Evolutionary conservation across 305 asterid genomes (phyloP), one percentile per base, ranked within the genome.

Genomic region (Striga hermonthica): DNA sequence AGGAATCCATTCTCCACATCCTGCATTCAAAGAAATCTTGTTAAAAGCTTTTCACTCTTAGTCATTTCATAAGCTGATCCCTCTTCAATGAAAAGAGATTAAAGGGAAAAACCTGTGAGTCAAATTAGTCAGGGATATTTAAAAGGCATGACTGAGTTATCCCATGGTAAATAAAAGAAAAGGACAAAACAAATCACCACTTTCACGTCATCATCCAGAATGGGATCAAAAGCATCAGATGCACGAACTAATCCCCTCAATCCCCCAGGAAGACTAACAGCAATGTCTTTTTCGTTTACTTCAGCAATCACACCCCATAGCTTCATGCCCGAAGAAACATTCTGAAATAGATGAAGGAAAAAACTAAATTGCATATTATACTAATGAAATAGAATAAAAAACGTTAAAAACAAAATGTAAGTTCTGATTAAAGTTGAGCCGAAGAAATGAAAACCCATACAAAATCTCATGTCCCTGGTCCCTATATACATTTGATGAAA

Each of bases 231-330:
- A 64, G 97, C 95, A 66, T 93, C 99, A 76, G 76, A 72, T 9
- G 96, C 84, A 72, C 91, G 95, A 70, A 88, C 92, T 67, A 93
- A 70, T 68, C 97, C 99, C 60, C 96, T 85, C 71, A 93, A 81
- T 14, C 99, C 97, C 60, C 99, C 99, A 64, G 99, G 97, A 67
- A 93, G 93, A 79, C 90, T 82, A 66, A 93, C 82, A 50, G 79
- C 92, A 53, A 93, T 75, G 81, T 93, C 99, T 76, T 93, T 93
- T 77, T 86, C 90, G 71, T 88, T 93, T 56, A 93, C 84, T 82
- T 93, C 97, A 67, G 91, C 74, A 82, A 93, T 80, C 57, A 93
- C 96, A 67, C 97, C 97, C 99, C 94, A 90, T 16, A 93, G 88
- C 81, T 93, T 93, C 99, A 93, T 90, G 49, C 99, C 99, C 4